Conservation (phyloP, 345 rosid species). For the Eutrema japonicum region DNA sequence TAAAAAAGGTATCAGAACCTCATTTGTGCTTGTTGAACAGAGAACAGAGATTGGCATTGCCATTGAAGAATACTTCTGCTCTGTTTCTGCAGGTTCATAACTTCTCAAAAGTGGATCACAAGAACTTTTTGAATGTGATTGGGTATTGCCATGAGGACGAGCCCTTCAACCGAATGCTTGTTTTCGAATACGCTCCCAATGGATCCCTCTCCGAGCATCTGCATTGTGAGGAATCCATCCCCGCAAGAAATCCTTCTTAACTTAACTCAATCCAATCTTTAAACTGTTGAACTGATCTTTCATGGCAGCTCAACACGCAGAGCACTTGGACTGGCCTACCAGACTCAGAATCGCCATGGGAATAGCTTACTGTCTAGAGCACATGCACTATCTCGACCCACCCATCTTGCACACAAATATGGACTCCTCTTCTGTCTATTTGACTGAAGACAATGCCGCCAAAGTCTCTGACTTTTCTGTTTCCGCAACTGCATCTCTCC, state of each 20-base stretch:
- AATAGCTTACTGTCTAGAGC: conserved; percentile 86
- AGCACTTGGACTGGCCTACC: conserved; percentile 88
- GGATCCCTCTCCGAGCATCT: conserved; percentile 95
- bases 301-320: conserved; percentile 71
- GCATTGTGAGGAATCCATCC: conserved; percentile 61
- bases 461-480: conserved; percentile 81
- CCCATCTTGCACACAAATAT: conserved; percentile 63
- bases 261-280: background rate
- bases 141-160: conserved; percentile 84
- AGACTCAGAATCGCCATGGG: conserved; percentile 86
- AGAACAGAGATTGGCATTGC: background rate
- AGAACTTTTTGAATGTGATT: conserved; percentile 87
- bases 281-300: conserved; percentile 11
- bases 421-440: conserved; percentile 70
- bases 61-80: conserved; percentile 20
- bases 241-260: background rate
- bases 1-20: conserved; percentile 67
- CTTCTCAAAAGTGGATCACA: conserved; percentile 82
- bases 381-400: conserved; percentile 86
- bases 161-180: conserved; percentile 90
- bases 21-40: background rate
- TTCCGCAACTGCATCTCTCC: conserved; percentile 54
- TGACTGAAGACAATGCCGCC: conserved; percentile 93
- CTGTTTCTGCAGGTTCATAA: conserved; percentile 66
- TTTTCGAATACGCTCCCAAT: conserved; percentile 95